Percentiles rank a stretch among this genome's conserved stretches.
These are phyloP conservation scores for Colletotrichum filicis DNA, from an alignment of 2,329 filamentous ascomycete species.

Conservation along the genomic window DNA sequence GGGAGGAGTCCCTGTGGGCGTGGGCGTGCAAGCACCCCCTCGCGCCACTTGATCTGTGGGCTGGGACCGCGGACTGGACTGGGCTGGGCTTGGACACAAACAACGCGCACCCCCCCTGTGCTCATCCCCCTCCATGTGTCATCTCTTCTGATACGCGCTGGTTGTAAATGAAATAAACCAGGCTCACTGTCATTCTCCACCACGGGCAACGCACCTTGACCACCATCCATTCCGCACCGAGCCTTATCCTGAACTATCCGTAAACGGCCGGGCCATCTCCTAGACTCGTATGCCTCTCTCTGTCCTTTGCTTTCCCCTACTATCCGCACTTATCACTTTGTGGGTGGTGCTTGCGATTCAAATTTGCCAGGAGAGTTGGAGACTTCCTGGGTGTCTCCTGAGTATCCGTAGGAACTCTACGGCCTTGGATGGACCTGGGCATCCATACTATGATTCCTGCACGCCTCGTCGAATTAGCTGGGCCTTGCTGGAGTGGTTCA, in stretches of 20 bases:
- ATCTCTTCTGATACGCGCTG: conserved; percentile 58
- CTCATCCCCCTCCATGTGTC: conserved; percentile 33
- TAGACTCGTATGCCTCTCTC: conserved; percentile 40
- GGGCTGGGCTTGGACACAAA: background rate
- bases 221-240: conserved; percentile 11
- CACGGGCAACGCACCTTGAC: conserved; percentile 38
- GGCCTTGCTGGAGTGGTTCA: conserved; percentile 18
- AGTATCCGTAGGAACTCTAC: no score
- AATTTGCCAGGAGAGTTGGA: background rate
- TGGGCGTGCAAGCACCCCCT: background rate
- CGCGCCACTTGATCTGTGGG: background rate
- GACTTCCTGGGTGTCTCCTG: background rate
- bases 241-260: conserved; percentile 51
- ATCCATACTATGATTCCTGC: background rate
- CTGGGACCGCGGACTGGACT: background rate
- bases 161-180: conserved; percentile 57
- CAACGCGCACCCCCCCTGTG: conserved; percentile 11
- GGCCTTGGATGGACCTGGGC: background rate
- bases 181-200: conserved; percentile 55
- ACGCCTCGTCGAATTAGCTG: conserved; percentile 10
- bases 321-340: conserved; percentile 12
- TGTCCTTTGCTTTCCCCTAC: conserved; percentile 31
- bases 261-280: conserved; percentile 42
- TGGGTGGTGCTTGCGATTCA: background rate
- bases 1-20: background rate